These are phyloP conservation scores for Xylariaceae sp. DNA, from an alignment of 2,329 filamentous ascomycete genomes.

Conservation along the genomic window DNA sequence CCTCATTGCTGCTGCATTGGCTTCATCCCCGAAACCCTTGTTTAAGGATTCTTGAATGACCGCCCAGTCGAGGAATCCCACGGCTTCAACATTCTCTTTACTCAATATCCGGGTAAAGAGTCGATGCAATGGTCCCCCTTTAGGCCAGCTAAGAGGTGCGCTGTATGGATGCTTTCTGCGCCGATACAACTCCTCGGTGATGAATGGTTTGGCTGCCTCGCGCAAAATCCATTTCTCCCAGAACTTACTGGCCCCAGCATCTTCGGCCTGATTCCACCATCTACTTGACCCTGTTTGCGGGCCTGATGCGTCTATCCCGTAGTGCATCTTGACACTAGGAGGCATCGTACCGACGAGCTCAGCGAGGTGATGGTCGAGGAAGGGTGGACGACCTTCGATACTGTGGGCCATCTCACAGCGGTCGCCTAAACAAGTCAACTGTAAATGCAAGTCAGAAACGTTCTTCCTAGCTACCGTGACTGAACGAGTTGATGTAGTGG, in stretches of 20 bases:
- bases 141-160: not conserved
- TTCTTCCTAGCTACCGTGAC: no score
- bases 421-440: conserved; percentile 12
- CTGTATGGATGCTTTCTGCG: not conserved
- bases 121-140: not conserved
- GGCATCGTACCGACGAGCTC: conserved; percentile 11
- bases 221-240: conserved; percentile 18
- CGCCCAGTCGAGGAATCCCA: conserved; percentile 38
- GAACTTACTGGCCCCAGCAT: conserved; percentile 3
- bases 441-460: no score
- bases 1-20: conserved; percentile 14
- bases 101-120: conserved; percentile 27
- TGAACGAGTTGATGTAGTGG: no score
- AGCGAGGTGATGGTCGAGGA: conserved; percentile 14
- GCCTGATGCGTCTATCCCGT: conserved; percentile 3
- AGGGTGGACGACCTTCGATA: conserved; percentile 14
- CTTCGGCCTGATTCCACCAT: conserved; percentile 4
- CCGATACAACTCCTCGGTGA: conserved; percentile 5
- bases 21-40: conserved; percentile 32
- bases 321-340: conserved; percentile 12
- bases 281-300: conserved; percentile 3
- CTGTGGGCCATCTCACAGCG: conserved; percentile 17
- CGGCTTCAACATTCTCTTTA: conserved; percentile 28
- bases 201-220: conserved; percentile 13
- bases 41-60: conserved; percentile 29